Base-by-base conservation (phyloP, 306 rosid species). In the Citrullus colocynthis region DNA sequence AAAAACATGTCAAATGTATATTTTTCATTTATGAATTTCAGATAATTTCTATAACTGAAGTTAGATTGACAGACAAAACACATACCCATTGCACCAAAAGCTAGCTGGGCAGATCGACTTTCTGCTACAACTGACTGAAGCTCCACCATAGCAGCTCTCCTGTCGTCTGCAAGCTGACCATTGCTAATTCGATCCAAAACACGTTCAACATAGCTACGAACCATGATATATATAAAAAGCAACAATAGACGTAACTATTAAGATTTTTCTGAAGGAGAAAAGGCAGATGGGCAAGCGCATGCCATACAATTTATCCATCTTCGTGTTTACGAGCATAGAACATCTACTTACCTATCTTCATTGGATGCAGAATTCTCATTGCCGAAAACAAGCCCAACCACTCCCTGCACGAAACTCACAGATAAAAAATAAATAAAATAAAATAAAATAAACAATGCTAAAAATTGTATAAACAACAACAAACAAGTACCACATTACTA, bases 51-150 rank as follows among this genome's bases (percentile, higher is more conserved):
- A 14, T 15, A 37, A 49, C 60, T 76, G 14, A 30, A 76, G 45
- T 34, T 74, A 42, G 39, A 42, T 52, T 30, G 54, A 32, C 45
- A 63, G 20, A n/a, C n/a, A 45, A 73, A 81, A 30, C 76, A 80
- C 82, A 79, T 77, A 94, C 98, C 98, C 97, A 91, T 94, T 62
- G 96, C 97, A 54, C 98, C 98, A 79, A 94, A 90, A 67, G 96
- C 96, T 44, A 94, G 89, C 88, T 94, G 97, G 48, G 91, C 87
- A 80, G 85, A 85, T 44, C 77, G 86, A 78, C 82, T 94, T 82
- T 94, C 98, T 6, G 89, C 87, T 62, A 94, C 97, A 81, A 94
- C 83, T 74, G 97, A 89, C 86, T 89, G 98, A 84, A 94, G 97
- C 85, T 94, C 98, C 6, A 84, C 83, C 85, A 91, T 84, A 77